Conservation (phyloP, 2,329 filamentous ascomycete genomes). For the Pyricularia grisea region DNA sequence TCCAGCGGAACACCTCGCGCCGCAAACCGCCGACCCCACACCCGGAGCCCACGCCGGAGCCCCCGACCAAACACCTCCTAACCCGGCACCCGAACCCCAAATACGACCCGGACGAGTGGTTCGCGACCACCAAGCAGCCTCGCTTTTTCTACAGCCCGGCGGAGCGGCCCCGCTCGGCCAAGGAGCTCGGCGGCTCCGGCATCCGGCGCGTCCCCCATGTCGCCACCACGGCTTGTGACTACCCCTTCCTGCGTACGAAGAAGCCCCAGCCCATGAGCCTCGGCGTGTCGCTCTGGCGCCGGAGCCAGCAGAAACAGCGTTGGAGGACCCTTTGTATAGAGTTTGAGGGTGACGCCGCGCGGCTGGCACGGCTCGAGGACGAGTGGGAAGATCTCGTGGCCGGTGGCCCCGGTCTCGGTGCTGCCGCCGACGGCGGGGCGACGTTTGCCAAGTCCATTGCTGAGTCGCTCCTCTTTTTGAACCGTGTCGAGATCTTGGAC, state of each 20-base stretch:
- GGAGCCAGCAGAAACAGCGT: neutral
- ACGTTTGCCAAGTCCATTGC: slow-evolving; percentile 20
- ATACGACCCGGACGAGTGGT: neutral
- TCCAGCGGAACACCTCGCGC: slow-evolving; percentile 14
- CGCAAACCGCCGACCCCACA: slow-evolving; percentile 13
- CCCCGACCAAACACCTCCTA: slow-evolving; percentile 13
- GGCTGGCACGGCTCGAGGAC: slow-evolving; percentile 30
- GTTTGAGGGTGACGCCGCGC: slow-evolving; percentile 14
- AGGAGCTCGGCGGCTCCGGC: slow-evolving; percentile 34
- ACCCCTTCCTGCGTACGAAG: slow-evolving; percentile 56
- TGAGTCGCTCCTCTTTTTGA: neutral
- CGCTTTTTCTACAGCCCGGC: slow-evolving; percentile 38
- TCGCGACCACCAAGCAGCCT: slow-evolving; percentile 12
- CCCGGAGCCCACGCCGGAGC: slow-evolving; percentile 21
- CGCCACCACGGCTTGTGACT: slow-evolving; percentile 37
- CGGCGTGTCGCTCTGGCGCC: slow-evolving; percentile 37
- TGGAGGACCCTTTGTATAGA: slow-evolving; percentile 13
- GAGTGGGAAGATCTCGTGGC: slow-evolving; percentile 30
- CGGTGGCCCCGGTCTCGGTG: slow-evolving; percentile 22
- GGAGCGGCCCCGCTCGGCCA: slow-evolving; percentile 35
- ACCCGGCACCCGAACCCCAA: slow-evolving; percentile 19
- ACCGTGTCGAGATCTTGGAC: slow-evolving; percentile 19
- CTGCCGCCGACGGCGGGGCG: slow-evolving; percentile 17
- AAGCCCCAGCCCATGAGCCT: slow-evolving; percentile 57
- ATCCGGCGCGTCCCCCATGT: slow-evolving; percentile 50